Conservation (phyloP, 202 grass and related monocot species). For the Dendrocalamus latiflorus region DNA sequence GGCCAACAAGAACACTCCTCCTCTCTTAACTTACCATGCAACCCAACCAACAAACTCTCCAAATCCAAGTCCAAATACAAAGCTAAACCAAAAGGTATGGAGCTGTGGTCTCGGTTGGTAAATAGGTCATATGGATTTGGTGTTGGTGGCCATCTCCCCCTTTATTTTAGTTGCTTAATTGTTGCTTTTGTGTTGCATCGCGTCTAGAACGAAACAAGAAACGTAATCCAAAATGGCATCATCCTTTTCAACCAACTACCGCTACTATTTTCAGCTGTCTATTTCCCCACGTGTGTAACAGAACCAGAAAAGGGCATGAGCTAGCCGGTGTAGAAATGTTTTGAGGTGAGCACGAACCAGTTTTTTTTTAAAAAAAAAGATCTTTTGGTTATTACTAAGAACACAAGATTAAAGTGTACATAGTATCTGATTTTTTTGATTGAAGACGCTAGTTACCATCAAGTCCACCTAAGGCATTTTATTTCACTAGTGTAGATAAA, state of each 20-base stretch:
- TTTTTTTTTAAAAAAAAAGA: background rate
- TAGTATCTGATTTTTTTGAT: background rate
- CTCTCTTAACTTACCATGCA: conserved; percentile 10
- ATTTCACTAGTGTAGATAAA: background rate
- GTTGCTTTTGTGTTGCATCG: background rate
- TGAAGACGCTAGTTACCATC: background rate
- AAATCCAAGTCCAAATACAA: background rate
- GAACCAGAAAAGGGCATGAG: background rate
- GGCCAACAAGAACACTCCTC: conserved; percentile 14
- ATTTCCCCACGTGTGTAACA: background rate
- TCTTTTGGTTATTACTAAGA: background rate
- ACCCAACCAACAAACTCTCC: conserved; percentile 15
- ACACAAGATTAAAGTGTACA: background rate
- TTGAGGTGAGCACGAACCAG: background rate
- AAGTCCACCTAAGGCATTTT: background rate
- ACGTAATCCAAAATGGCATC: background rate
- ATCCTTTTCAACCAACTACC: background rate
- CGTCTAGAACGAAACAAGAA: conserved; percentile 12
- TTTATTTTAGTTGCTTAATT: background rate
- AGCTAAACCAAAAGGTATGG: background rate
- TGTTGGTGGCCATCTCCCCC: background rate
- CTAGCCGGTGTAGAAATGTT: conserved; percentile 3
- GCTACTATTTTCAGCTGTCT: background rate
- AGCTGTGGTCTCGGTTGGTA: conserved; percentile 26
- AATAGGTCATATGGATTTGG: conserved; percentile 22